Conservation (phyloP, 2,329 filamentous ascomycete genomes). For the Xylaria sp. region DNA sequence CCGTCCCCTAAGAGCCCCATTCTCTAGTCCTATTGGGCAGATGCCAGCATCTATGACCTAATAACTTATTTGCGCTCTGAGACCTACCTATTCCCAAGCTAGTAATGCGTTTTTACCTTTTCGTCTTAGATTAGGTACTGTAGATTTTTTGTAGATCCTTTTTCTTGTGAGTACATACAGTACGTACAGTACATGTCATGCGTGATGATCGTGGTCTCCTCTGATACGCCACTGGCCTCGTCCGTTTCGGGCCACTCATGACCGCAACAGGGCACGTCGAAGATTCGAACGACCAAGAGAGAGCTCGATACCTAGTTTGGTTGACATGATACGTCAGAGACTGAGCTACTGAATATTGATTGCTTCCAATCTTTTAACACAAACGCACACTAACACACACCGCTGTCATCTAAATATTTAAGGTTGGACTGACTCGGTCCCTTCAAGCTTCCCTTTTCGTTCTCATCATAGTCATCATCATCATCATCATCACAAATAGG, state of each 20-base stretch:
- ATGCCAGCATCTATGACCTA: slow-evolving; percentile 22
- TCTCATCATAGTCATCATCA: slow-evolving; percentile 5
- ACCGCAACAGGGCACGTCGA: background rate
- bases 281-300: too few relatives aligned
- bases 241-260: background rate
- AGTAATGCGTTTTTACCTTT: too few relatives aligned
- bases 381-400: too few relatives aligned
- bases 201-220: slow-evolving; percentile 25
- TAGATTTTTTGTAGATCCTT: too few relatives aligned
- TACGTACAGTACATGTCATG: slow-evolving; percentile 2
- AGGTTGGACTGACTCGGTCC: slow-evolving; percentile 12
- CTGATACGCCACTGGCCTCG: slow-evolving; percentile 22
- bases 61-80: background rate
- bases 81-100: too few relatives aligned
- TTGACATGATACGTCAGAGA: slow-evolving; percentile 13
- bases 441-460: too few relatives aligned
- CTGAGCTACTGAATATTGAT: background rate
- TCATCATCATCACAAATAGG: background rate
- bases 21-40: background rate
- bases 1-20: background rate
- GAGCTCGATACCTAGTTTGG: background rate
- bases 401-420: slow-evolving; percentile 4
- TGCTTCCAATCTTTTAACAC: too few relatives aligned
- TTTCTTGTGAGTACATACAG: background rate
- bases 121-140: too few relatives aligned